Evolutionary conservation across 768 basidiomycete genomes (phyloP), one percentile per base, ranked within the genome.

Genomic region (Boletus rubropictus): DNA sequence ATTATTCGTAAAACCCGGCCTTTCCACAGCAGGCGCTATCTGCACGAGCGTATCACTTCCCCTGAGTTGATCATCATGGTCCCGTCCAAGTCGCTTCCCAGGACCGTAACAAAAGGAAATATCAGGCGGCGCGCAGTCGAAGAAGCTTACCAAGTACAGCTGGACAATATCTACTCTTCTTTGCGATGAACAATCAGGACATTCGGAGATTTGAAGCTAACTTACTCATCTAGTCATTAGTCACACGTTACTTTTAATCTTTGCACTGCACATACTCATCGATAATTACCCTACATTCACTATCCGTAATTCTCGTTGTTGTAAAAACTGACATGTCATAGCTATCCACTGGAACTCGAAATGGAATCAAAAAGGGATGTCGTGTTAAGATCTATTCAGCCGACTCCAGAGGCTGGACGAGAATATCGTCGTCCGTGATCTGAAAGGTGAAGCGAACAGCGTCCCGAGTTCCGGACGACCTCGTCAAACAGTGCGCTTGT

Each of bases 41-140:
- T 86, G 42, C 87, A 89, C 65, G 87, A 89, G 62, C 83, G 86
- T 32, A 82, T 89, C 68, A 75, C 73, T 5, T 77, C 73, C 7
- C 55, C 77, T 4, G 74, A 82, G 40, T 77, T 86, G 74, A 75
- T 89, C 48, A 66, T 89, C 50, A 68, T 89, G 35, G 86, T 87
- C 15, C 72, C 79, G 22, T 69, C 71, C 35, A 74, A 76, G n/a
- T 77, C 83, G 2, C 75, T 89, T 35, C 87, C 87, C 32, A 73
- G 87, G 53, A 89, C 87, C 0, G 80, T 79, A 17, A 87, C 87
- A 11, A 89, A 89, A 69, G 86, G 87, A 24, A 89, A 89, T 58
- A 83, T 89, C 53, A 80, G 87, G 41, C 77, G 87, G 37, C 78
- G 74, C 54, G 86, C 84, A 11, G 84, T 88, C 18, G 87, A 89